Evolutionary conservation across 345 rosid genomes (phyloP).

Genomic region (Mangifera indica): DNA sequence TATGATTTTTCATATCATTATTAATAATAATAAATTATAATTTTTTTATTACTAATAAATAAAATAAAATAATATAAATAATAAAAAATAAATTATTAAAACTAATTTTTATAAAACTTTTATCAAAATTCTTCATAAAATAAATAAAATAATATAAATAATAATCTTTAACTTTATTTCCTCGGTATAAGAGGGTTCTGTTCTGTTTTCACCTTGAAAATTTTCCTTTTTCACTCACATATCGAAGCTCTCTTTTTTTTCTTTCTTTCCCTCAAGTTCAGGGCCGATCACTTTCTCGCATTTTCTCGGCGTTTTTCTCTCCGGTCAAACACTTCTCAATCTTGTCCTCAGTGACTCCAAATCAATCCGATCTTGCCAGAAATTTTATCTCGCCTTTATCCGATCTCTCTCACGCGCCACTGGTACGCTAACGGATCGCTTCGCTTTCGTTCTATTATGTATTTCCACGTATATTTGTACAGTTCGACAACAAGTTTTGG

Average conservation of each 20-base stretch:
- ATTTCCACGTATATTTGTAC: neutral
- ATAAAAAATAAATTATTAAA: no score
- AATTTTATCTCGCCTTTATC: conserved; percentile 18
- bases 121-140: no score
- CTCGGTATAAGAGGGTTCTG: conserved; percentile 9
- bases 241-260: conserved; percentile 16
- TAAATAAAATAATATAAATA: no score
- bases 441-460: conserved; percentile 3
- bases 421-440: conserved; percentile 51
- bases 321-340: conserved; percentile 31
- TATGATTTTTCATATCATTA: no score
- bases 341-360: conserved; percentile 11
- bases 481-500: conserved; percentile 11
- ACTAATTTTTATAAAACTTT: neutral
- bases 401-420: conserved; percentile 42
- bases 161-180: no score
- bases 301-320: conserved; percentile 46
- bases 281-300: conserved; percentile 50
- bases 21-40: no score
- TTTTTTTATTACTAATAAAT: no score
- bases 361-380: conserved; percentile 31
- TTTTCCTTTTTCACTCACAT: conserved; percentile 21
- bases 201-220: conserved; percentile 6
- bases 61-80: no score
- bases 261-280: neutral